Conservation (phyloP, 2,329 filamentous ascomycete species). For the Epicoccum sorghinum region DNA sequence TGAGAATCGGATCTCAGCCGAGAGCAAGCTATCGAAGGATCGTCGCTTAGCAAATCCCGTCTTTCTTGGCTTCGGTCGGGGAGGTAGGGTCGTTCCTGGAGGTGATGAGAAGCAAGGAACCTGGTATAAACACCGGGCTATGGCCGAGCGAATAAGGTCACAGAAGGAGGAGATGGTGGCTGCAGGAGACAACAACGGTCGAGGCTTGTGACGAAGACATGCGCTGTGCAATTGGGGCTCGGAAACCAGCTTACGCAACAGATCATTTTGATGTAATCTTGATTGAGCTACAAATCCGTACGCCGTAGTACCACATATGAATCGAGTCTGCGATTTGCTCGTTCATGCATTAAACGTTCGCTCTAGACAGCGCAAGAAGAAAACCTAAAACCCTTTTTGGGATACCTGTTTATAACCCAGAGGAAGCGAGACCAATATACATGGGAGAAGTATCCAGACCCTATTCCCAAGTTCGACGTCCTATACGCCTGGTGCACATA, state of each 20-base stretch:
- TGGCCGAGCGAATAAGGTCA: slow-evolving; percentile 3
- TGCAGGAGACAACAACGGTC: neutral
- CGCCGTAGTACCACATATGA: slow-evolving; percentile 10
- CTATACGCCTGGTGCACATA: slow-evolving; percentile 25
- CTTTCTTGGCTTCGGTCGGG: neutral
- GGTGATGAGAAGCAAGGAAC: slow-evolving; percentile 9
- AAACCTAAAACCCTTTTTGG: slow-evolving; percentile 8
- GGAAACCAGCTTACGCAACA: neutral
- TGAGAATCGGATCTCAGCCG: slow-evolving; percentile 7
- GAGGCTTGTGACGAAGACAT: neutral
- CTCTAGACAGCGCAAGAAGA: slow-evolving; percentile 12
- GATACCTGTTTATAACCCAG: slow-evolving; percentile 9
- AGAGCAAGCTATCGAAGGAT: slow-evolving; percentile 11
- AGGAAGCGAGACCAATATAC: slow-evolving; percentile 24
- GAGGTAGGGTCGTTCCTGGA: neutral
- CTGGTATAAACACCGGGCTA: slow-evolving; percentile 3
- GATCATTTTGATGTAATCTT: neutral
- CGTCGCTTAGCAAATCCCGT: slow-evolving; percentile 4
- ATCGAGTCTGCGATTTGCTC: slow-evolving; percentile 9
- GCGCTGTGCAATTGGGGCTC: too few species aligned
- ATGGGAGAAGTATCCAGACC: slow-evolving; percentile 35
- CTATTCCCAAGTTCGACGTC: slow-evolving; percentile 17
- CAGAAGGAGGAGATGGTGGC: neutral
- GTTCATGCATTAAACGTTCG: slow-evolving; percentile 17
- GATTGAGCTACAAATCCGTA: slow-evolving; percentile 20